These are phyloP conservation scores for Gonapodya sp. DNA, from an alignment of 192 early-diverging fungal genomes.

Conservation along the genomic window DNA sequence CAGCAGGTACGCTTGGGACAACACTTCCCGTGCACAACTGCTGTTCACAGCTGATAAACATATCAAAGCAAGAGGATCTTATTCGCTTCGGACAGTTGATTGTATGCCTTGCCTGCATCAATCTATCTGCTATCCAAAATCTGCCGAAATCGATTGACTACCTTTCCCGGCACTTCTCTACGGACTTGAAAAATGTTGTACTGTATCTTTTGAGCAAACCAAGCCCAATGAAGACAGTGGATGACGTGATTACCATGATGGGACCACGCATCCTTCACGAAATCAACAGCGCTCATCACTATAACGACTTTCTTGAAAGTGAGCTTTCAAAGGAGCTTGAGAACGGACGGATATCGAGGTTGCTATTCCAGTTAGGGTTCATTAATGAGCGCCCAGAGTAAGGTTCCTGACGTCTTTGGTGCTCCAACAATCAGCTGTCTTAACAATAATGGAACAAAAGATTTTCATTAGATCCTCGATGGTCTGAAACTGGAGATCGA, in stretches of 20 bases:
- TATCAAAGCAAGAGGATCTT: constrained; percentile 67
- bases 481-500: constrained; percentile 96
- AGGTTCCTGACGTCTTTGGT: constrained; percentile 22
- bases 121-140: constrained; percentile 55
- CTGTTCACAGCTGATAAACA: too few species aligned
- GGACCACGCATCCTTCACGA: constrained; percentile 66
- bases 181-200: constrained; percentile 75
- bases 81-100: constrained; percentile 72
- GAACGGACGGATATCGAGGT: constrained; percentile 80
- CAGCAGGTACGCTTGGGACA: constrained; percentile 35
- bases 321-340: constrained; percentile 76
- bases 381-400: constrained; percentile 86
- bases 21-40: neutral
- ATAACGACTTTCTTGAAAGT: constrained; percentile 70
- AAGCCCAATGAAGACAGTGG: constrained; percentile 57
- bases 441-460: constrained; percentile 21
- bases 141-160: constrained; percentile 67
- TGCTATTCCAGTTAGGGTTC: constrained; percentile 85
- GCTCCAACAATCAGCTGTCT: too few species aligned
- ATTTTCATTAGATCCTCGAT: constrained; percentile 80
- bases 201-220: constrained; percentile 71
- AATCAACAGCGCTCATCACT: constrained; percentile 62
- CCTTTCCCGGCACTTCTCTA: constrained; percentile 62
- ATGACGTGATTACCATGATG: constrained; percentile 69
- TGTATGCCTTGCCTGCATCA: constrained; percentile 66